phyloP scores from a whole-genome alignment of 768 basidiomycete species.

The Amylocystis lapponica region DNA sequence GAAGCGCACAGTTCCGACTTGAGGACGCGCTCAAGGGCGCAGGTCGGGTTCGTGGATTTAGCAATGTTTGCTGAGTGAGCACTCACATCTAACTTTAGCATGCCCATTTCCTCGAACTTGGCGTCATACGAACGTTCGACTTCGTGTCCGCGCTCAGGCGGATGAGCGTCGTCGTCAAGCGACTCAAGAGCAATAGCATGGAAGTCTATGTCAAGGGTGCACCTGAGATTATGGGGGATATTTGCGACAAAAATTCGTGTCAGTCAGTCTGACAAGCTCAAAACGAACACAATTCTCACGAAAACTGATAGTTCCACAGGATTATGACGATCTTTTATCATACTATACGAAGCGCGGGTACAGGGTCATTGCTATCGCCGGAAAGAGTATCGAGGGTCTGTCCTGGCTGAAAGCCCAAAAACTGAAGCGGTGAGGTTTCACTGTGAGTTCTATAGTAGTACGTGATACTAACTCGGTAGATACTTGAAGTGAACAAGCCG shows the following conservation, averaged over 20 bases:
- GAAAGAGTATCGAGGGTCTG: slow-evolving; percentile 88
- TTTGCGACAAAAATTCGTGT: slow-evolving; percentile 93
- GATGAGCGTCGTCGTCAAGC: slow-evolving; percentile 98
- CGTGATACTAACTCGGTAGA: slow-evolving; percentile 1
- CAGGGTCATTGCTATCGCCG: slow-evolving; percentile 96
- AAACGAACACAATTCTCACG: slow-evolving; percentile 5
- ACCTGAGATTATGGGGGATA: slow-evolving; percentile 94
- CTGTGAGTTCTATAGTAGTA: neutral
- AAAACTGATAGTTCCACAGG: slow-evolving; percentile 70
- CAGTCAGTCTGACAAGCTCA: slow-evolving; percentile 27
- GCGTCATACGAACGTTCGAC: slow-evolving; percentile 94
- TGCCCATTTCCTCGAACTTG: slow-evolving; percentile 94
- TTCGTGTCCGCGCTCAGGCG: slow-evolving; percentile 89
- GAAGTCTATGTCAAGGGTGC: slow-evolving; percentile 99
- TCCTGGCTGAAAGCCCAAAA: slow-evolving; percentile 97
- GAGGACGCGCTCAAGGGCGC: slow-evolving; percentile 90
- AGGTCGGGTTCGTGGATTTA: slow-evolving; percentile 39
- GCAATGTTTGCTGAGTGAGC: slow-evolving; percentile 5
- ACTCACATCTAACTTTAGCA: slow-evolving; percentile 45
- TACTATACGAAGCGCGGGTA: slow-evolving; percentile 97
- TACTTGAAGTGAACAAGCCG: slow-evolving; percentile 78
- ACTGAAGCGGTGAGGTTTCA: slow-evolving; percentile 71
- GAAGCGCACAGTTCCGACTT: slow-evolving; percentile 81
- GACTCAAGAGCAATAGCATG: slow-evolving; percentile 91
- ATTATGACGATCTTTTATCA: slow-evolving; percentile 92